Evolutionary conservation across 257 asterid genomes (phyloP).

Genomic region (Solanum corneliomulleri): DNA sequence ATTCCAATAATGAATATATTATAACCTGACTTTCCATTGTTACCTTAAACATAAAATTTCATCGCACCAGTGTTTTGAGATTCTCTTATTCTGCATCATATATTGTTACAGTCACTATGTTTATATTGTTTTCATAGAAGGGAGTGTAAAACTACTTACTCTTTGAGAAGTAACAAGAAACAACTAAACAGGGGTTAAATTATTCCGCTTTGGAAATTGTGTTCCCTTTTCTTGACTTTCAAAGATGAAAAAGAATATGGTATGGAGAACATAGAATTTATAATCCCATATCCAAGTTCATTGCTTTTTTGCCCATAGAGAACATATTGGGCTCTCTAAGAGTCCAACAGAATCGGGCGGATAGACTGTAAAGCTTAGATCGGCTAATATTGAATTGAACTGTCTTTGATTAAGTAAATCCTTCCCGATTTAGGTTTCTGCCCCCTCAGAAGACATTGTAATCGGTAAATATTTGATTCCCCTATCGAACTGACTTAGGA

Average conservation of each 20-base stretch:
- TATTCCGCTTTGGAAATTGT: no score
- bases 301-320: not conserved
- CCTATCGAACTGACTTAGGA: not conserved
- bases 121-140: not conserved
- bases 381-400: not conserved
- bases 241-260: not conserved
- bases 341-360: not conserved
- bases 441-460: not conserved
- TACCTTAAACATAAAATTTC: not conserved
- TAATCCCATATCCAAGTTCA: not conserved
- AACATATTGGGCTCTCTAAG: not conserved
- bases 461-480: not conserved
- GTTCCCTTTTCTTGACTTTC: not conserved
- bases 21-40: not conserved
- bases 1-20: not conserved
- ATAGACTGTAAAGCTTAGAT: not conserved
- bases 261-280: not conserved
- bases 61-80: not conserved
- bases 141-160: not conserved
- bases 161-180: not conserved
- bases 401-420: not conserved
- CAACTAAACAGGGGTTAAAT: not conserved
- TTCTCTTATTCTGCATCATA: not conserved
- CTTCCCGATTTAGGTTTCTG: not conserved
- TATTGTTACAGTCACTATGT: not conserved